Conservation (phyloP, 2,329 filamentous ascomycete genomes). For the Neonectria magnoliae region DNA sequence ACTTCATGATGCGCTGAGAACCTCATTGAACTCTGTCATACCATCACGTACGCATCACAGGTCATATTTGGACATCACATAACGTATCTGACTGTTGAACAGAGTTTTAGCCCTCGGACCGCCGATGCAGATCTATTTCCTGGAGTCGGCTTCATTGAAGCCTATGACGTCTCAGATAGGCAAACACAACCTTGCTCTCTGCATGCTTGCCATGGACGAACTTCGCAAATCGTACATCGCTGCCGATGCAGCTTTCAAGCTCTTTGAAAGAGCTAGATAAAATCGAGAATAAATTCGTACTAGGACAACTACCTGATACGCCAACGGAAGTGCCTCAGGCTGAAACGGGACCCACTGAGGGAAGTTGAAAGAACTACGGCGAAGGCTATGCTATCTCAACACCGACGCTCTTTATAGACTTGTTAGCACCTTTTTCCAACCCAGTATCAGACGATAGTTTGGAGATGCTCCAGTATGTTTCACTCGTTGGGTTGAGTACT, state of each 20-base stretch:
- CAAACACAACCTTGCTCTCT: slow-evolving; percentile 20
- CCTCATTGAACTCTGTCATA: slow-evolving; percentile 6
- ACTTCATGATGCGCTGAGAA: slow-evolving; percentile 18
- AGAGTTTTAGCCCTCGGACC: slow-evolving; percentile 22
- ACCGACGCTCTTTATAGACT: slow-evolving; percentile 2
- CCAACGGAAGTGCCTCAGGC: background rate
- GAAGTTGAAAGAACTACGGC: background rate
- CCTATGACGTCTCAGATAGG: slow-evolving; percentile 13
- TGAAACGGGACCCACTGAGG: background rate
- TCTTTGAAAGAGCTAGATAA: slow-evolving; percentile 17
- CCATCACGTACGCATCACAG: slow-evolving; percentile 10
- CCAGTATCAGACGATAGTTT: background rate
- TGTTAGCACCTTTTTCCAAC: slow-evolving; percentile 1
- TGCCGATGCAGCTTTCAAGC: slow-evolving; percentile 14
- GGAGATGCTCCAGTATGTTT: background rate
- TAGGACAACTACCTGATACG: background rate
- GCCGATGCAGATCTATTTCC: slow-evolving; percentile 26
- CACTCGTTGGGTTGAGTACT: background rate
- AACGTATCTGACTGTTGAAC: background rate
- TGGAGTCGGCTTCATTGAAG: slow-evolving; percentile 20
- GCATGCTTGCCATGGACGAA: slow-evolving; percentile 22
- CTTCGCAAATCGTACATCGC: slow-evolving; percentile 20
- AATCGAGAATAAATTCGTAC: background rate
- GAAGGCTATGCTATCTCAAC: background rate
- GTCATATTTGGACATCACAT: background rate